Evolutionary conservation across 306 rosid genomes (phyloP), one percentile per base, ranked within the genome.

Genomic region (Leucaena leucocephala): DNA sequence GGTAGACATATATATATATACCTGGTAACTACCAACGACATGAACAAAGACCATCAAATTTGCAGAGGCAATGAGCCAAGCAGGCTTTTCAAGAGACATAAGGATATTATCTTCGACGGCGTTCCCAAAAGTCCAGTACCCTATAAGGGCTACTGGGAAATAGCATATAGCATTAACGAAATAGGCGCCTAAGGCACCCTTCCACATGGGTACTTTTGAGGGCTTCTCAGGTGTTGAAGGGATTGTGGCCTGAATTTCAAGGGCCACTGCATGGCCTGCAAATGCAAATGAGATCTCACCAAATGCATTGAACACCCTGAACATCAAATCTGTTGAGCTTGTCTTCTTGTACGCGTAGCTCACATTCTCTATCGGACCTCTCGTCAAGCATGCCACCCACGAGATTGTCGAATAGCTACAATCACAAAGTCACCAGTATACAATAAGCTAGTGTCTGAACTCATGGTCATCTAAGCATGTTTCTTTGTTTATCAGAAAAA

Each of bases 21-120:
- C 97, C 97, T 95, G 98, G 83, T 95, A 95, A 87, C 98, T 95
- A 45, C 99, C 99, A 72, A 95, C 86, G 19, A 95, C 97, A 66
- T 94, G 98, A 77, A 92, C 54, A 68, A 94, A 92, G 3, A 94
- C 98, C 97, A 90, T 88, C 42, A 90, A 78, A 78, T 90, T 90
- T 42, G 94, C 92, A 72, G 92, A 86, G 27, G 90, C 92, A 72
- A 87, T 88, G 55, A 90, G 92, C 95, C 92, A 88, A 5, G 80
- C 71, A 38, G 92, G 92, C 81, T 59, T 87, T 49, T 84, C 80
- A 13, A 90, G 91, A 43, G 81, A 83, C 80, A 82, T 62, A 8
- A 88, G 86, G 17, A 90, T 85, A 58, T 90, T 90, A 8, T 90
- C 95, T 27, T 81, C 86, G 16, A 88, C 95, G 64, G 85, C 92